Conservation (phyloP, 257 asterid genomes). For the Jacaranda copaia region DNA sequence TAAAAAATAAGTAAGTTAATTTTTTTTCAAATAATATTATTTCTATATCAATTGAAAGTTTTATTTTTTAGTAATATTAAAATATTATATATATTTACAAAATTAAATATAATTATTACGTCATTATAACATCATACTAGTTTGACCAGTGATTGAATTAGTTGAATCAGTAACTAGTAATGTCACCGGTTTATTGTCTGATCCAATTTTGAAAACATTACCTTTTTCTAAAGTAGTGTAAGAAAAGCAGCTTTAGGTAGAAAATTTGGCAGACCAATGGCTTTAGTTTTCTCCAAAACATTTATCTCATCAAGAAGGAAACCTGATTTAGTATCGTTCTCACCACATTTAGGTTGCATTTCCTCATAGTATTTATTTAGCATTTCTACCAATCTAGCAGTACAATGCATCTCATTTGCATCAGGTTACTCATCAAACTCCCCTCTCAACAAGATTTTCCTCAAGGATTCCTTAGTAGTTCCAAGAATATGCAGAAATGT, state of each 20-base stretch:
- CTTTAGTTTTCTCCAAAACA: constrained; percentile 21
- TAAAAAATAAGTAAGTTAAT: no score
- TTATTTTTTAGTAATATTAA: no score
- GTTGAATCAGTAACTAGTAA: no score
- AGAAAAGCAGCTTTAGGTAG: constrained; percentile 16
- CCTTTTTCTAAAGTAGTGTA: constrained; percentile 24
- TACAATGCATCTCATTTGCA: constrained; percentile 41
- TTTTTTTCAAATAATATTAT: no score
- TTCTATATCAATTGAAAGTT: no score
- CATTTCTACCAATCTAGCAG: constrained; percentile 32
- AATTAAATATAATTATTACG: no score
- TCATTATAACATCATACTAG: no score
- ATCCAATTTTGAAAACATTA: no score
- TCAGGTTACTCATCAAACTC: constrained; percentile 46
- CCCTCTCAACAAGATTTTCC: constrained; percentile 33
- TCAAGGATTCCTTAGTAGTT: constrained; percentile 38
- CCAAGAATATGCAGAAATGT: constrained; percentile 41
- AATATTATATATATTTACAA: no score
- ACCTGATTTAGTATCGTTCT: not conserved
- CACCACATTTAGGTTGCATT: not conserved
- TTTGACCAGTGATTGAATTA: no score
- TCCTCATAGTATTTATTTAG: constrained; percentile 3
- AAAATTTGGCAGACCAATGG: constrained; percentile 26
- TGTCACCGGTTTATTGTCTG: no score
- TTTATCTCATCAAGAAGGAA: constrained; percentile 16